Evolutionary conservation across 768 basidiomycete species (phyloP).

Genomic region (Lyophyllum semitale): DNA sequence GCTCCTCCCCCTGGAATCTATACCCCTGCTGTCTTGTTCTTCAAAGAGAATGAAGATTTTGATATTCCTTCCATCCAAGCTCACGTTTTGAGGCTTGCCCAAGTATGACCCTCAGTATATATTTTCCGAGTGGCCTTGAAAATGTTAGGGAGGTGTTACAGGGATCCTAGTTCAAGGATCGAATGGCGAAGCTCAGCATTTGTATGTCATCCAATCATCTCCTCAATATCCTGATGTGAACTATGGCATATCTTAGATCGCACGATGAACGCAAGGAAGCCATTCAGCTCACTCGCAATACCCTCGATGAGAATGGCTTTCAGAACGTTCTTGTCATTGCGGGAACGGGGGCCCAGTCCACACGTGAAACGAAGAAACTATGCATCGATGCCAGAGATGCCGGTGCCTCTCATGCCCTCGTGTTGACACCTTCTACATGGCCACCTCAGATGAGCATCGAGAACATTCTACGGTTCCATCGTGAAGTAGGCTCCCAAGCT

Average conservation of each 20-base stretch:
- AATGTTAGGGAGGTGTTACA: constrained; percentile 63
- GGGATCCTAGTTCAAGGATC: constrained; percentile 76
- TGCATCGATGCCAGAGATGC: constrained; percentile 76
- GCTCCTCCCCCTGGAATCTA: constrained; percentile 72
- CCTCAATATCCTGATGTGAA: not conserved
- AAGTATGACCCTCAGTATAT: constrained; percentile 41
- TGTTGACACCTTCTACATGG: constrained; percentile 76
- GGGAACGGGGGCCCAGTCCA: constrained; percentile 82
- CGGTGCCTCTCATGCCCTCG: constrained; percentile 80
- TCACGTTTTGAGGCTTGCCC: constrained; percentile 74
- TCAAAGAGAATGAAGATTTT: constrained; percentile 68
- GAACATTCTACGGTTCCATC: constrained; percentile 66
- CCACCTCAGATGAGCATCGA: constrained; percentile 62
- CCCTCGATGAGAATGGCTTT: constrained; percentile 74
- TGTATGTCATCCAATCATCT: constrained; percentile 30
- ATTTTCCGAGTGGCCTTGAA: constrained; percentile 14
- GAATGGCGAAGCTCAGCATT: constrained; percentile 77
- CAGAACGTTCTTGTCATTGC: constrained; percentile 70
- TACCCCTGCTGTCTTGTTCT: constrained; percentile 78
- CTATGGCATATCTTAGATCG: constrained; percentile 34
- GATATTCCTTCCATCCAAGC: constrained; percentile 66
- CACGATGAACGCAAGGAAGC: constrained; percentile 68
- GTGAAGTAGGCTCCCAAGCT: constrained; percentile 44
- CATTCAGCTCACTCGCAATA: constrained; percentile 66
- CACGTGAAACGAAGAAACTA: constrained; percentile 70